Conservation (phyloP, 2,329 filamentous ascomycete genomes). For the Albophoma yamanashiensis region DNA sequence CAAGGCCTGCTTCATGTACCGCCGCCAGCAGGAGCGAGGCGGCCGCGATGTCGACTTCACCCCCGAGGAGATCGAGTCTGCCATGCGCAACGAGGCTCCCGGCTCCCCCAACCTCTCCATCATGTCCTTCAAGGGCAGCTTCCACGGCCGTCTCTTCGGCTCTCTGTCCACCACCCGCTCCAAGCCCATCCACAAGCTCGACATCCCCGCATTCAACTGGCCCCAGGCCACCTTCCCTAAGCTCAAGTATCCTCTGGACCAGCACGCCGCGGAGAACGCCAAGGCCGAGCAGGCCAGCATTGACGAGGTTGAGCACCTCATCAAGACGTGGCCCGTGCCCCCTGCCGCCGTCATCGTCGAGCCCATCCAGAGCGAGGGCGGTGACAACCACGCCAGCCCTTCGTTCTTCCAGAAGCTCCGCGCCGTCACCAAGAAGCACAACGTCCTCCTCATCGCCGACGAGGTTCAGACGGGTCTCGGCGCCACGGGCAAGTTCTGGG, state of each 20-base stretch:
- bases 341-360: slow-evolving; percentile 78
- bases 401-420: slow-evolving; percentile 80
- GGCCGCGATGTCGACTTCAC: slow-evolving; percentile 71
- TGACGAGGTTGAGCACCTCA: slow-evolving; percentile 71
- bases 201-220: slow-evolving; percentile 94
- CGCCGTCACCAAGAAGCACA: slow-evolving; percentile 64
- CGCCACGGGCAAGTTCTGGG: slow-evolving; percentile 91
- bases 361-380: slow-evolving; percentile 87
- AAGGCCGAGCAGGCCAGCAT: slow-evolving; percentile 71
- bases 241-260: slow-evolving; percentile 78
- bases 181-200: slow-evolving; percentile 90
- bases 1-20: slow-evolving; percentile 94
- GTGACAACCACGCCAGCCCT: slow-evolving; percentile 86
- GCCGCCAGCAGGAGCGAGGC: slow-evolving; percentile 70
- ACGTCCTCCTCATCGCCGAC: slow-evolving; percentile 80
- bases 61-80: slow-evolving; percentile 58
- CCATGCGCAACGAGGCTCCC: slow-evolving; percentile 72
- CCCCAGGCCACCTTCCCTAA: slow-evolving; percentile 78
- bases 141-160: slow-evolving; percentile 87
- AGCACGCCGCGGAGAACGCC: slow-evolving; percentile 72
- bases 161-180: slow-evolving; percentile 80
- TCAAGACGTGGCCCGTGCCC: slow-evolving; percentile 67
- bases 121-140: slow-evolving; percentile 76
- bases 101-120: slow-evolving; percentile 72
- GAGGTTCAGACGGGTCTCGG: slow-evolving; percentile 92